A percentile compares a stretch with the other conserved stretches of the same genome.
Conservation (phyloP, 768 basidiomycete species). For the Tulasnella sp. region DNA sequence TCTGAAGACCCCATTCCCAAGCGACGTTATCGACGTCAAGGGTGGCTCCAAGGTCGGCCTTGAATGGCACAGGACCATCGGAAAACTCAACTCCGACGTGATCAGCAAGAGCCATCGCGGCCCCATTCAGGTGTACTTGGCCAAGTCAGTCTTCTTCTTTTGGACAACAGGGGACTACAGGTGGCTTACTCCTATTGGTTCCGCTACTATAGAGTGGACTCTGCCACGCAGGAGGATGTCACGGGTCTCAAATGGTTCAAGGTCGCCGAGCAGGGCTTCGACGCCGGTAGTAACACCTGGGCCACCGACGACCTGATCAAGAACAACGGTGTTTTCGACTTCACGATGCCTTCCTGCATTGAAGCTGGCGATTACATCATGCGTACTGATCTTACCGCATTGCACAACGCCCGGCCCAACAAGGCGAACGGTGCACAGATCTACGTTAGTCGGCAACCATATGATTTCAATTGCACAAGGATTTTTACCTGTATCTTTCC, state of each 20-base stretch:
- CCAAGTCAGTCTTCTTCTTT: background rate
- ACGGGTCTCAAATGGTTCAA: conserved; percentile 13
- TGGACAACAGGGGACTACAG: background rate
- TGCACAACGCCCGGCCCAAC: background rate
- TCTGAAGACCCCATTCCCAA: background rate
- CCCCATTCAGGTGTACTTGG: background rate
- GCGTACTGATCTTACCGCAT: conserved; percentile 41
- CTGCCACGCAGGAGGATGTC: background rate
- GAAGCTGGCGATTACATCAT: conserved; percentile 47
- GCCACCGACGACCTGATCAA: conserved; percentile 47
- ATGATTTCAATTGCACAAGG: background rate
- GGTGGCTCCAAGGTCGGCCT: background rate
- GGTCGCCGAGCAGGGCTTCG: background rate
- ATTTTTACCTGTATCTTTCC: background rate
- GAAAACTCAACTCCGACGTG: background rate
- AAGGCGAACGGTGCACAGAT: conserved; percentile 45
- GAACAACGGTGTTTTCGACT: conserved; percentile 51
- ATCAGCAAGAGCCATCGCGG: background rate
- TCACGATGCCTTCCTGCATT: conserved; percentile 48
- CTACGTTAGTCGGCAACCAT: conserved; percentile 40
- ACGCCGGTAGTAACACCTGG: conserved; percentile 35
- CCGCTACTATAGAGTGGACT: background rate
- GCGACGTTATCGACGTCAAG: background rate
- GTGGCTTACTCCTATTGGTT: background rate
- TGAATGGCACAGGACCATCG: background rate